Percentiles rank a stretch among this genome's conserved stretches.
Evolutionary conservation across 768 basidiomycete genomes (phyloP).

Genomic region (Piloderma croceum): DNA sequence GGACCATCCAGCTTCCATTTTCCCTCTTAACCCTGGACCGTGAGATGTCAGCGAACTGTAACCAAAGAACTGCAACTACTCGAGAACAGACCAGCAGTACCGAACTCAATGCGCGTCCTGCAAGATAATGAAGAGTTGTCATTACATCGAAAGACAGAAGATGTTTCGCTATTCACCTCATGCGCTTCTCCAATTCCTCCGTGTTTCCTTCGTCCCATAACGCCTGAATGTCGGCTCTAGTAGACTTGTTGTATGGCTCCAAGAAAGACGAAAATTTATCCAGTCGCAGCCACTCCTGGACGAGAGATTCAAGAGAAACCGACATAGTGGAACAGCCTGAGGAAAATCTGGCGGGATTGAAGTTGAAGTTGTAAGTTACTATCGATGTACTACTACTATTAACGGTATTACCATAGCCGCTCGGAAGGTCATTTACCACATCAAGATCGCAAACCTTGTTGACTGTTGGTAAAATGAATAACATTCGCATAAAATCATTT

Average conservation of each 20-base stretch:
- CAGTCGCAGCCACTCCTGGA: conserved; percentile 46
- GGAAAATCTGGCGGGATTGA: not conserved
- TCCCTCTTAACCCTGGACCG: conserved; percentile 59
- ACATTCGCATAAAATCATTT: no score
- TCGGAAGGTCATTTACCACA: not conserved
- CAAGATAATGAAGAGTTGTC: not conserved
- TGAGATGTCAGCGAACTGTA: conserved; percentile 1
- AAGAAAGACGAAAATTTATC: conserved; percentile 34
- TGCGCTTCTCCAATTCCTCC: not conserved
- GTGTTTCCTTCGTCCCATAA: not conserved
- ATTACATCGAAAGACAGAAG: not conserved
- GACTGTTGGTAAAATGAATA: no score
- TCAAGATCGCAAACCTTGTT: conserved; percentile 19
- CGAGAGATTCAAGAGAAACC: conserved; percentile 34
- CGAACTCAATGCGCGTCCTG: conserved; percentile 76
- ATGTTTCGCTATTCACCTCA: conserved; percentile 1
- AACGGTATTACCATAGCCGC: conserved; percentile 4
- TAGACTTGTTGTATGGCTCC: not conserved
- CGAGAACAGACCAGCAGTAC: conserved; percentile 77
- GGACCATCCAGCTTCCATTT: conserved; percentile 88
- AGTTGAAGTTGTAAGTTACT: conserved; percentile 11
- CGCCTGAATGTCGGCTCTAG: not conserved
- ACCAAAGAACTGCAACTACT: no score
- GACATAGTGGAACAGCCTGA: not conserved
- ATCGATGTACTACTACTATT: conserved; percentile 13